A percentile compares a stretch with the other conserved stretches of the same genome.
phyloP scores from a whole-genome alignment of 371 early-diverging fungal genomes.

The Mortierella sp. region DNA sequence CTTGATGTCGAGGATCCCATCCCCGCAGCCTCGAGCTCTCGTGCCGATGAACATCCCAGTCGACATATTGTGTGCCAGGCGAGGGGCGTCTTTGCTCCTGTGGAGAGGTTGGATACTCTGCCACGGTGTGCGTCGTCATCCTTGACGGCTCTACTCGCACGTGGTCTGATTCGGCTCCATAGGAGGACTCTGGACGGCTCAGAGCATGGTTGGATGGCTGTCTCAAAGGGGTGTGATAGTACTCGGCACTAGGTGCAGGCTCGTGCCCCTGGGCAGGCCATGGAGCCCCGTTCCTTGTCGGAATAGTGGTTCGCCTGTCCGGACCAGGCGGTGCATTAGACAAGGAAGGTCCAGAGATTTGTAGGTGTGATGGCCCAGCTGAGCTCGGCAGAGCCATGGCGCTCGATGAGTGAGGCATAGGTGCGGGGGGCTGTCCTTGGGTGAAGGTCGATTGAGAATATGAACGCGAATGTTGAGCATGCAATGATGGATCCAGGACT shows the following conservation, averaged over 20 bases:
- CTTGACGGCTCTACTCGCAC: no score
- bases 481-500: constrained; percentile 10
- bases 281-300: constrained; percentile 3
- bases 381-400: neutral
- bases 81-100: constrained; percentile 22
- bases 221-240: constrained; percentile 2
- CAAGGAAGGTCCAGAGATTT: neutral
- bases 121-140: constrained; percentile 1
- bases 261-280: constrained; percentile 19
- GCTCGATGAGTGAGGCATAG: constrained; percentile 3
- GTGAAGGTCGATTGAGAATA: constrained; percentile 26
- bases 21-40: constrained; percentile 17
- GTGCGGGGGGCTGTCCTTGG: constrained; percentile 10
- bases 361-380: neutral
- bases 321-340: neutral
- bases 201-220: constrained; percentile 6
- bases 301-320: constrained; percentile 4
- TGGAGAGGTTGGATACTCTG: constrained; percentile 24
- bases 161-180: constrained; percentile 16
- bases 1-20: constrained; percentile 24
- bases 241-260: neutral
- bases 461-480: constrained; percentile 23
- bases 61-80: constrained; percentile 15
- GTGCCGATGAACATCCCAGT: constrained; percentile 16
- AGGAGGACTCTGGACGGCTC: constrained; percentile 7